Evolutionary conservation across 1,284 basidiomycete genomes (phyloP), one percentile per base, ranked within the genome.

Genomic region (Pseudozyma hubeiensis): DNA sequence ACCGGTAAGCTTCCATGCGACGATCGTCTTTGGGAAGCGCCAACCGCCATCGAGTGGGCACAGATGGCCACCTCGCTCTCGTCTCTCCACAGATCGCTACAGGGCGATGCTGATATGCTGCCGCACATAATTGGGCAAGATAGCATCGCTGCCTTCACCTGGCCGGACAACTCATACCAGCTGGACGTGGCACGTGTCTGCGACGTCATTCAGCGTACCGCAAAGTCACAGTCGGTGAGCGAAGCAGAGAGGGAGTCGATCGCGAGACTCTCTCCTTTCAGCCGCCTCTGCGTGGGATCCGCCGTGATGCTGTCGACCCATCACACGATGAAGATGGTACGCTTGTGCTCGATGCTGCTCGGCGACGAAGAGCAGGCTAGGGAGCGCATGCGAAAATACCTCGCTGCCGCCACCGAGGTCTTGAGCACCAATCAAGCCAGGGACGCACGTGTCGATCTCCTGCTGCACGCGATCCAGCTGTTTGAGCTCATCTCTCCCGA

Each of bases 1-100:
- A 54, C 52, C 13, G 56, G 56, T 17, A 53, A 59, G 48, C 52
- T 65, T 3, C 56, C 63, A 1, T 60, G 56, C 29, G 47, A 51
- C 37, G 56, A 65, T 16, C 40, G 46, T 17, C 46, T 58, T 14
- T 65, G 63, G 63, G 56, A 65, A 33, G 63, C 63, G 6, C 47
- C 51, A 1, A 46, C 55, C 5, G 63, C 63, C 5, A 41, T 47
- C 34, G 51, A 59, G 31, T 65, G 63, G 63, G 54, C 48, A 8
- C 61, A 56, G 44, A 52, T 49, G 3, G 61, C 53, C 14, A 47
- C 17, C n/a, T 34, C 29, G 41, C 30, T 63, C 16, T 44, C 60
- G 16, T 30, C 41, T 5, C 11, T 30, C 10, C 19, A 41, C 5
- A n/a, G 33, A 16, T 41, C 10, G 3, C 9, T 39, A 10, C 34